Evolutionary conservation across 306 rosid species (phyloP), one percentile per base, ranked within the genome.

Genomic region (Prosopis cineraria): DNA sequence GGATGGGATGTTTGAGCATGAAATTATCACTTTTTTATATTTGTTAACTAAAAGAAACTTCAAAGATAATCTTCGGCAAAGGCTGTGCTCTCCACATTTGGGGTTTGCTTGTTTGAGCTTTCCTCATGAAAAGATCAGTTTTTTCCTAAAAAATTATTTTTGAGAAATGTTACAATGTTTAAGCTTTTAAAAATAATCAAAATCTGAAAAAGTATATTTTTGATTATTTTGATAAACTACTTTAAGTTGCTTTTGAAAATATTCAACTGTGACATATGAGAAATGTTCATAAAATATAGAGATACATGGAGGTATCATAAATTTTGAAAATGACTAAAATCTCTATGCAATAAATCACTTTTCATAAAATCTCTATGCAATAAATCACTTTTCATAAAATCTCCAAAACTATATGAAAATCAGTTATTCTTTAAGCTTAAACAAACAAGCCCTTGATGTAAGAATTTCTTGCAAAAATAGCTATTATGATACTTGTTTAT

Each of bases 1-100:
- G 37, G 17, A 44, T 31, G 63, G 55, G 29, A 20, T 70, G 44
- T 17, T 79, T 71, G 52, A 37, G 63, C 70, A 52, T 81, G 70
- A 24, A 24, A 19, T 59, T n/a, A 71, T 75, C 52, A 44, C 29
- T 66, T 75, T 24, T 66, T 31, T 78, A 22, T 80, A 12, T 40
- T 69, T 58, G 12, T 50, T 30, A 12, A 16, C 31, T 62, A 76
- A 74, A 33, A 36, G 37, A 52, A 40, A 31, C 50, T 55, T 72
- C 17, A 52, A 5, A 65, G 66, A 70, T 39, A 68, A 37, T 36
- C 55, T 37, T 16, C 25, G 24, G 25, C 67, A 41, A 44, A 69
- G 70, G 55, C 41, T 70, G 22, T 59, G 37, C 24, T 58, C 30
- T 55, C 33, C 20, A 37, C 19, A 7, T 44, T 43, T 74, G 56